phyloP scores from a whole-genome alignment of 192 early-diverging fungal genomes.

The Coemansia sp. region DNA sequence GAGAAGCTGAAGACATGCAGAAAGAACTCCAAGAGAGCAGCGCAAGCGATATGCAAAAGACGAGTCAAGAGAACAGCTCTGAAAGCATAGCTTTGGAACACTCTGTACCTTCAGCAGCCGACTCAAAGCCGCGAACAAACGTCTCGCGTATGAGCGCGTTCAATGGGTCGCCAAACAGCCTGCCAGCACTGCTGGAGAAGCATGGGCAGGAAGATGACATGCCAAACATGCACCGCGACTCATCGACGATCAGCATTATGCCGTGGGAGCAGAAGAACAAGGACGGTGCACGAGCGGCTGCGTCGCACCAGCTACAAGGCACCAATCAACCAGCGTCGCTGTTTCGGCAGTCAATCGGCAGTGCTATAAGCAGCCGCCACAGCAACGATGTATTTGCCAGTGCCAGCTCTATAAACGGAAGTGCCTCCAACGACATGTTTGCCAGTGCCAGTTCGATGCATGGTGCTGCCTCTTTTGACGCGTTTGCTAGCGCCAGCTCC shows the following conservation, averaged over 20 bases:
- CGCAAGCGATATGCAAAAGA: background rate
- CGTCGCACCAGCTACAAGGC: background rate
- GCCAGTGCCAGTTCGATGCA: constrained; percentile 2
- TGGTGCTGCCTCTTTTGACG: background rate
- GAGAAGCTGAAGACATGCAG: background rate
- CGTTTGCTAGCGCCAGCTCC: background rate
- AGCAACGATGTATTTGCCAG: constrained; percentile 36
- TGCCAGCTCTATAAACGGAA: constrained; percentile 23
- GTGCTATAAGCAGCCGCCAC: constrained; percentile 11
- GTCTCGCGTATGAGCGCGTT: constrained; percentile 47
- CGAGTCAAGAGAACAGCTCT: background rate
- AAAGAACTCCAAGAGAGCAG: background rate
- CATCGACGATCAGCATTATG: constrained; percentile 36
- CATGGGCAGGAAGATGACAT: background rate
- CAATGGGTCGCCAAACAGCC: constrained; percentile 15
- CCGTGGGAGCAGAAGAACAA: constrained; percentile 6
- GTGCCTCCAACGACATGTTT: background rate
- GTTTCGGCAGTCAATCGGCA: constrained; percentile 35
- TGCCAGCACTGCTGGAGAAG: background rate
- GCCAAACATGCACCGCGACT: constrained; percentile 30
- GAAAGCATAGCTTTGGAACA: constrained; percentile 1
- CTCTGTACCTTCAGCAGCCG: background rate
- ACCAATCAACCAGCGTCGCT: constrained; percentile 27
- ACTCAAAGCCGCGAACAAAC: background rate
- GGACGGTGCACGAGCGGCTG: background rate